phyloP scores from a whole-genome alignment of 257 asterid genomes.

The Nicotiana otophora region DNA sequence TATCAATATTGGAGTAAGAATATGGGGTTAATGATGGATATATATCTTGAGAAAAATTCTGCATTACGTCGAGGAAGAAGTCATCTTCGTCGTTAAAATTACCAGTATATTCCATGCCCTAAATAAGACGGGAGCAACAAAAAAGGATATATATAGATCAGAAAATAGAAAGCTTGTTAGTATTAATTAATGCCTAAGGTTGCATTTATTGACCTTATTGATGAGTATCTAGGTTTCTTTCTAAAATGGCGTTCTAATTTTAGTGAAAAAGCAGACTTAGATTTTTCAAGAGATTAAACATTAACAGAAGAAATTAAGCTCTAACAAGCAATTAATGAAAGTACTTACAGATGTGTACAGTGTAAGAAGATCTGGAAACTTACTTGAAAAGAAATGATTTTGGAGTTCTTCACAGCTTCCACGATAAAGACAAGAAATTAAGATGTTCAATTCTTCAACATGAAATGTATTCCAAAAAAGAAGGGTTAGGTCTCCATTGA shows the following conservation, averaged over 20 bases:
- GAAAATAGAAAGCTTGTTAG: neutral
- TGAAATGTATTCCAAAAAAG: neutral
- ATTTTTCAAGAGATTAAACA: neutral
- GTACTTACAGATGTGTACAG: neutral
- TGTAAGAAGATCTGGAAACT: neutral
- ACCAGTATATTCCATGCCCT: constrained; percentile 2
- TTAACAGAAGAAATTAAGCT: neutral
- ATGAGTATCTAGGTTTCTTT: neutral
- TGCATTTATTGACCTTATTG: neutral
- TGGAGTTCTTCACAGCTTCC: neutral
- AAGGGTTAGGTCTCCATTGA: constrained; percentile 1
- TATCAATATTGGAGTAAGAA: neutral
- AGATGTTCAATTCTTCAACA: neutral
- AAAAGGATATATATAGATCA: neutral
- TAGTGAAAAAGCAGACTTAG: neutral
- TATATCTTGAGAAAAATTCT: neutral
- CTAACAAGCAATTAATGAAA: neutral
- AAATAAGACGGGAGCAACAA: neutral
- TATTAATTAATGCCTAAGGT: neutral
- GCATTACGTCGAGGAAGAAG: neutral
- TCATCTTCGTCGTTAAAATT: neutral
- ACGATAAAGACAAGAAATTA: neutral
- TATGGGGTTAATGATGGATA: too few relatives aligned
- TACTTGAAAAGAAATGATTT: neutral
- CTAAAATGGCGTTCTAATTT: constrained; percentile 1